phyloP scores from a whole-genome alignment of 1,284 basidiomycete genomes.

The Trichosporon coremiiforme region DNA sequence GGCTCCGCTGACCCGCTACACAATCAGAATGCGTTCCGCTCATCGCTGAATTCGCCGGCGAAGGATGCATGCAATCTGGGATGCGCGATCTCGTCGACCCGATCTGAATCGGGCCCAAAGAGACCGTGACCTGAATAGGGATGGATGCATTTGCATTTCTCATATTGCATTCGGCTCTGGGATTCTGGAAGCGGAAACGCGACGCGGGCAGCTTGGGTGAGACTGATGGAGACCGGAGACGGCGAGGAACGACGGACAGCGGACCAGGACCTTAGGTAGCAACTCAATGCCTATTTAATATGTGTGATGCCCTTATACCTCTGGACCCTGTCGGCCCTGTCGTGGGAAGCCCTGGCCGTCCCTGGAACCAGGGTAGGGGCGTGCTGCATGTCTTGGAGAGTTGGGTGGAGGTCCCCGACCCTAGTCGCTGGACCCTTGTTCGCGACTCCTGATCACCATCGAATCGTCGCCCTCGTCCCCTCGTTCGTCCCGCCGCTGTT shows the following conservation, averaged over 20 bases:
- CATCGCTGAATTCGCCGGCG: slow-evolving; percentile 7
- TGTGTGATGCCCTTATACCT: slow-evolving; percentile 18
- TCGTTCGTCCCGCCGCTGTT: too few species aligned
- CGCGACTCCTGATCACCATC: slow-evolving; percentile 12
- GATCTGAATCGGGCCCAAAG: slow-evolving; percentile 11
- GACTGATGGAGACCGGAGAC: not conserved
- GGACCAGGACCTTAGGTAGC: slow-evolving; percentile 14
- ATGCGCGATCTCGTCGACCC: slow-evolving; percentile 4
- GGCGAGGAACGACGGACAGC: not conserved
- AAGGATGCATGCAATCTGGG: slow-evolving; percentile 5
- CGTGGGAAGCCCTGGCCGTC: not conserved
- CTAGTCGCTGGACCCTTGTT: not conserved
- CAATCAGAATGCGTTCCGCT: not conserved
- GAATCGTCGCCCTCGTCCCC: not conserved
- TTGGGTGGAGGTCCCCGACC: slow-evolving; percentile 8
- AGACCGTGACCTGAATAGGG: slow-evolving; percentile 11
- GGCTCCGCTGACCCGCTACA: not conserved
- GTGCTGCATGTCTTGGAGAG: slow-evolving; percentile 11
- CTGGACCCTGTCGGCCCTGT: slow-evolving; percentile 4
- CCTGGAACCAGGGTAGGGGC: slow-evolving; percentile 13
- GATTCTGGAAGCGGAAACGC: slow-evolving; percentile 9
- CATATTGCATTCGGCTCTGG: not conserved
- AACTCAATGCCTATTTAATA: slow-evolving; percentile 20
- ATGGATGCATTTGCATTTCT: not conserved
- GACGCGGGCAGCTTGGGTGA: not conserved